phyloP scores from a whole-genome alignment of 768 basidiomycete species.

The Lactarius indigo region DNA sequence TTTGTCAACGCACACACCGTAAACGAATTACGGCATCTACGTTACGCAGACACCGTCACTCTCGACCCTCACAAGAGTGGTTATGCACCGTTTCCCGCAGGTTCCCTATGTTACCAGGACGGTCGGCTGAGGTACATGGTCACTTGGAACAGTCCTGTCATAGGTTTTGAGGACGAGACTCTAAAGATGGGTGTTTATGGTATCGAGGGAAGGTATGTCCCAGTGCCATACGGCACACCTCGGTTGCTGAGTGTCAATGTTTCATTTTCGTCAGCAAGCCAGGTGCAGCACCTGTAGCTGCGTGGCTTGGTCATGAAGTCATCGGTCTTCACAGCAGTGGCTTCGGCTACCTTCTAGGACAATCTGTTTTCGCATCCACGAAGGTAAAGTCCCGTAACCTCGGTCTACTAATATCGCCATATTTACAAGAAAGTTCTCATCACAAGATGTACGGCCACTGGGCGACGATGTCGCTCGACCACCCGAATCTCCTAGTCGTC shows the following conservation, averaged over 20 bases:
- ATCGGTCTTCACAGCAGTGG: slow-evolving; percentile 41
- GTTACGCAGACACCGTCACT: slow-evolving; percentile 39
- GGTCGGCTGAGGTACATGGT: slow-evolving; percentile 37
- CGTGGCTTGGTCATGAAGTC: slow-evolving; percentile 38
- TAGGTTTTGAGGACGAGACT: slow-evolving; percentile 31
- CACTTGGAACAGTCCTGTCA: slow-evolving; percentile 37
- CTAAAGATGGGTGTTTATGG: slow-evolving; percentile 42
- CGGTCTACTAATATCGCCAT: not conserved
- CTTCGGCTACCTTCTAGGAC: slow-evolving; percentile 39
- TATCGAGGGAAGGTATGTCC: slow-evolving; percentile 43
- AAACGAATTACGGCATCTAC: slow-evolving; percentile 31
- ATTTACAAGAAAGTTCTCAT: not conserved
- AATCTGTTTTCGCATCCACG: slow-evolving; percentile 36
- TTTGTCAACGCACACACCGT: slow-evolving; percentile 32
- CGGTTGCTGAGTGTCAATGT: not conserved
- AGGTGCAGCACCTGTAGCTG: slow-evolving; percentile 40
- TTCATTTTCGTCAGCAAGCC: slow-evolving; percentile 38
- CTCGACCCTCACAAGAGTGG: slow-evolving; percentile 44
- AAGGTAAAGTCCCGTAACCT: slow-evolving; percentile 30
- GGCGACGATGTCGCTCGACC: slow-evolving; percentile 38
- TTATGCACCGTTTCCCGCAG: slow-evolving; percentile 43
- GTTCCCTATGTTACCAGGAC: slow-evolving; percentile 40
- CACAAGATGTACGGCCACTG: slow-evolving; percentile 36
- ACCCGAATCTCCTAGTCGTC: slow-evolving; percentile 36
- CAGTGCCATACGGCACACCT: not conserved